A percentile compares a stretch with the other conserved stretches of the same genome.
phyloP scores from a whole-genome alignment of 2,329 filamentous ascomycete genomes.

The Orbilia oligospora region DNA sequence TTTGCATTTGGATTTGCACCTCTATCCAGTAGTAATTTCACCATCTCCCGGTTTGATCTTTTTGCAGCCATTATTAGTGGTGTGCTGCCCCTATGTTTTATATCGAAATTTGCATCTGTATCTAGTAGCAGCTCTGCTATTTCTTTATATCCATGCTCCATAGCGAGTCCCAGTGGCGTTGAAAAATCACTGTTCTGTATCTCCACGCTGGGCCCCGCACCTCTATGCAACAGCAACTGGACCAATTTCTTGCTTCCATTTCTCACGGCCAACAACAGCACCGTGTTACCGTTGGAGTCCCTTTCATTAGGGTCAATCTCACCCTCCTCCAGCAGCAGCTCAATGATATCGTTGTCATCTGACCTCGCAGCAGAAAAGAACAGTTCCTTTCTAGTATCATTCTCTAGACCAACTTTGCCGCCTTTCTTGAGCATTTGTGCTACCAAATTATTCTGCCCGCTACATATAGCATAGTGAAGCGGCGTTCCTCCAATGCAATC shows the following conservation, averaged over 20 bases:
- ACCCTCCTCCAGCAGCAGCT: conserved; percentile 7
- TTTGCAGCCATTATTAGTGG: no score
- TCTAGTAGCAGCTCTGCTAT: no score
- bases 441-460: background rate
- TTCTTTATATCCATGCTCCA: background rate
- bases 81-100: no score
- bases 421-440: background rate
- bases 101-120: no score
- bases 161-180: background rate
- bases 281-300: background rate
- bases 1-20: background rate
- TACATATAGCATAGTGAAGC: conserved; percentile 25
- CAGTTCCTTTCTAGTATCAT: background rate
- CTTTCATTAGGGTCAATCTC: background rate
- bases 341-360: background rate
- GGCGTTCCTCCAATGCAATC: conserved; percentile 15
- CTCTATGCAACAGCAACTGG: background rate
- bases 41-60: no score
- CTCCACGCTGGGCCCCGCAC: background rate
- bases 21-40: background rate
- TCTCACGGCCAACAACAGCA: background rate
- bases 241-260: background rate
- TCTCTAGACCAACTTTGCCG: background rate
- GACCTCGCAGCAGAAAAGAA: background rate
- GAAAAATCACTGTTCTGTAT: background rate